Evolutionary conservation across 148 eudicot genomes (phyloP), one percentile per base, ranked within the genome.

Genomic region (Vaccinium myrtillus): DNA sequence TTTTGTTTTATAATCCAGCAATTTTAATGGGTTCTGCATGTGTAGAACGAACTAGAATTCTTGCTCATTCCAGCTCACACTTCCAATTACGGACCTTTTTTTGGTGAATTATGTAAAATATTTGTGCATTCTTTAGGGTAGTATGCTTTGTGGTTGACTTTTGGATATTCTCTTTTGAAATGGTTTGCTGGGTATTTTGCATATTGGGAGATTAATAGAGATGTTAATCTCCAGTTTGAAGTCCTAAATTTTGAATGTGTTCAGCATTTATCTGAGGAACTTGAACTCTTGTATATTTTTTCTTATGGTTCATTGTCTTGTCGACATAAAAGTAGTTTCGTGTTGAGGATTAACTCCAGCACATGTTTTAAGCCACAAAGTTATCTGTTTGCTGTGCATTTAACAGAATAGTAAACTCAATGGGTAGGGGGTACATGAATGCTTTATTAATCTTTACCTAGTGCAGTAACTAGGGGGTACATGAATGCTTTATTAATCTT

Each of bases 221-320:
- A 59, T 19, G 53, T 21, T 56, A 56, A 79, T 32, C 13, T 36
- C 51, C n/a, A 69, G 13, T 30, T 56, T 79, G 25, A 32, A 55
- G 23, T 79, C 39, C 27, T 8, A 55, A 56, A 79, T 3, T 58
- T 21, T 75, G 14, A 6, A 13, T 10, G 11, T 50, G 46, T 77
- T 50, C 49, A 59, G 69, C 27, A 63, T 63, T 27, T n/a, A 63
- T 21, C 25, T 58, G n/a, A 21, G 12, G 27, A 63, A 63, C 78
- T 88, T 81, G 98, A 96, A 69, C 27, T 27, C 73, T 61, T 21
- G 14, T 55, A 58, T 56, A 3, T 27, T 2, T 5, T 54, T 12
- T 19, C 75, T 6, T 27, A 54, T 3, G 46, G 25, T 65, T 43
- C 53, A 78, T 8, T 39, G 30, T 13, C 75, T 7, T 67, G 58